These are phyloP conservation scores for Achlya hypogyna DNA, from an alignment of 352 stramenopile species.

Conservation along the genomic window DNA sequence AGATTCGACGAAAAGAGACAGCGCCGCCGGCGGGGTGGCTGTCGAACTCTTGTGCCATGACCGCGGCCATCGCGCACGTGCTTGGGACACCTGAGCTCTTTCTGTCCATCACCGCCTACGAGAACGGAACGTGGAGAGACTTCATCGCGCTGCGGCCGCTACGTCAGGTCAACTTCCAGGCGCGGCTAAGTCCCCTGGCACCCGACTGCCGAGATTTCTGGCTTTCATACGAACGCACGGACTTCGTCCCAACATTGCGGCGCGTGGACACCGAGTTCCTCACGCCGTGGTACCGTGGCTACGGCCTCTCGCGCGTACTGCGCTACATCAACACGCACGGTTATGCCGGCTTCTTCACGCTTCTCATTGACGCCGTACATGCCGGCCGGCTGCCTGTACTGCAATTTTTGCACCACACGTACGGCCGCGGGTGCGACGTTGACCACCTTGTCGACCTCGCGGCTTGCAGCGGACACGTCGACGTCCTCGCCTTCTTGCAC, in stretches of 20 bases:
- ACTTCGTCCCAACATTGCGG: background rate
- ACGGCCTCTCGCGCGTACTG: background rate
- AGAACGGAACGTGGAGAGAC: background rate
- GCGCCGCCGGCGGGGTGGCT: too few species aligned
- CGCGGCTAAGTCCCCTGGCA: background rate
- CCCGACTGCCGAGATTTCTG: background rate
- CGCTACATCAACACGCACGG: background rate
- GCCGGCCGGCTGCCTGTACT: background rate
- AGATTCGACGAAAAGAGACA: background rate
- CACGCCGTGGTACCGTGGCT: background rate
- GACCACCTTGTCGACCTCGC: constrained; percentile 51
- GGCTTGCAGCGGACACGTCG: constrained; percentile 49
- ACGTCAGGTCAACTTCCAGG: background rate
- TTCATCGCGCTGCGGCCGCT: background rate
- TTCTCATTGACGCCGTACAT: background rate
- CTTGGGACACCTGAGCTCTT: background rate
- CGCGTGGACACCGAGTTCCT: background rate
- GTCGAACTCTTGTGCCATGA: background rate
- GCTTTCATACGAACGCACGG: background rate
- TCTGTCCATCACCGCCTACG: background rate
- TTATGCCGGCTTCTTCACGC: background rate
- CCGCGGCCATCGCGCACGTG: background rate
- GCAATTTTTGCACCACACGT: background rate
- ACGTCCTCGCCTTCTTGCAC: constrained; percentile 61
- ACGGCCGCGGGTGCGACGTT: background rate